These are phyloP conservation scores for Suillus hirtellus DNA, from an alignment of 768 basidiomycete genomes.

Conservation along the genomic window DNA sequence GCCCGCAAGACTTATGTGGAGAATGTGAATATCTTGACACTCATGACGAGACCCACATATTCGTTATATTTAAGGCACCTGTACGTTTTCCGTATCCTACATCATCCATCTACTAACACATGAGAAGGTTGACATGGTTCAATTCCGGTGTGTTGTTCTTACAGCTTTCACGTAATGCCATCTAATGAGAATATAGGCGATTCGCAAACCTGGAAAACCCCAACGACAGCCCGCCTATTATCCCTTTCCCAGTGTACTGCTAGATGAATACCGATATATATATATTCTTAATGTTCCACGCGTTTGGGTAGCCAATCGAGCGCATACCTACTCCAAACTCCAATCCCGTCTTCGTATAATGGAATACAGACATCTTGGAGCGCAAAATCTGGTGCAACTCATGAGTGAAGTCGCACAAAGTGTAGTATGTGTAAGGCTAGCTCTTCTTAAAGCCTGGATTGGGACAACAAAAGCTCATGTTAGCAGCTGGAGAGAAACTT, in stretches of 20 bases:
- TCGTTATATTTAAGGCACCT: constrained; percentile 83
- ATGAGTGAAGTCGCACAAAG: neutral
- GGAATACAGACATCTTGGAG: neutral
- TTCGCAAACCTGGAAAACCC: constrained; percentile 62
- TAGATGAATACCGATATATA: constrained; percentile 18
- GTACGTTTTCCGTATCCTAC: constrained; percentile 40
- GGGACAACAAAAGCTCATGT: neutral
- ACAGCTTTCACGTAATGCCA: neutral
- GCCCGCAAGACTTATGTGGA: constrained; percentile 83
- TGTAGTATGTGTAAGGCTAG: constrained; percentile 14
- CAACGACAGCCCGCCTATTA: constrained; percentile 53
- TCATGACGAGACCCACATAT: constrained; percentile 81
- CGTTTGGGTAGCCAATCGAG: neutral
- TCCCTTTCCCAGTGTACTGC: constrained; percentile 62
- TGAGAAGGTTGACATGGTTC: constrained; percentile 70
- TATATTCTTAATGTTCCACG: neutral
- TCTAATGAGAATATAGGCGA: constrained; percentile 33
- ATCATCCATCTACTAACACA: neutral
- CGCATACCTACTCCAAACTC: neutral
- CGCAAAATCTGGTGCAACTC: neutral
- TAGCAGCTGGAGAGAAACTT: neutral
- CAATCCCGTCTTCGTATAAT: neutral
- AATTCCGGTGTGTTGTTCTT: constrained; percentile 54
- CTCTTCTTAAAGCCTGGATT: constrained; percentile 35
- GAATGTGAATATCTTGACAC: constrained; percentile 79